phyloP scores from a whole-genome alignment of 2,329 filamentous ascomycete species.

The Arthrobotrys sphaeroides region DNA sequence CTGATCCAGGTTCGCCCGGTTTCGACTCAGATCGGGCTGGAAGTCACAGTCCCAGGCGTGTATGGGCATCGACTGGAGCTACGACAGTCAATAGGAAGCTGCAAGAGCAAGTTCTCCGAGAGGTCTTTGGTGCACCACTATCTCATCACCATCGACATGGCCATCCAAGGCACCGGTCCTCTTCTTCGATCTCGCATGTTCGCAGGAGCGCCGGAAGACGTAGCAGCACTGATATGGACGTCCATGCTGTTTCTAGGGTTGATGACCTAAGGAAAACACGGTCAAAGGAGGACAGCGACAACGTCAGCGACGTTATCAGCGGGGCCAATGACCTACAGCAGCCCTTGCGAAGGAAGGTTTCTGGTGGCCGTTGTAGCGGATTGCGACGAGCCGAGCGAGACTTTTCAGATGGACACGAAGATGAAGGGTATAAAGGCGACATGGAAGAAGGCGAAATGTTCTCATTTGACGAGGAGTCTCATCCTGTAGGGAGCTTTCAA shows the following conservation, averaged over 20 bases:
- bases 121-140: constrained; percentile 72
- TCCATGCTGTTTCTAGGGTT: background rate
- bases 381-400: background rate
- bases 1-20: constrained; percentile 29
- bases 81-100: constrained; percentile 73
- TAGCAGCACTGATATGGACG: constrained; percentile 55
- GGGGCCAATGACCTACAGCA: background rate
- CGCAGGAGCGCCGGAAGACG: constrained; percentile 43
- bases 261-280: constrained; percentile 31
- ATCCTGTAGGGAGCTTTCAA: constrained; percentile 26
- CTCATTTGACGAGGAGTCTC: constrained; percentile 42
- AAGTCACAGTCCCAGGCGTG: constrained; percentile 52
- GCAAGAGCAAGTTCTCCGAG: constrained; percentile 73
- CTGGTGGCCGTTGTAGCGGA: background rate
- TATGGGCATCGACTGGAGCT: constrained; percentile 67
- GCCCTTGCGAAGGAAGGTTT: background rate
- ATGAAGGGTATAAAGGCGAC: constrained; percentile 50
- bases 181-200: constrained; percentile 61
- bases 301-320: background rate
- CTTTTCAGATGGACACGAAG: constrained; percentile 27
- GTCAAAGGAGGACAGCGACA: constrained; percentile 2
- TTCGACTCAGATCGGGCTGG: constrained; percentile 19
- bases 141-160: constrained; percentile 68
- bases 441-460: constrained; percentile 50
- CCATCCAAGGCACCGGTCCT: constrained; percentile 63